Evolutionary conservation across 2,329 filamentous ascomycete species (phyloP), one percentile per base, ranked within the genome.

Genomic region (Xylariaceae sp.): DNA sequence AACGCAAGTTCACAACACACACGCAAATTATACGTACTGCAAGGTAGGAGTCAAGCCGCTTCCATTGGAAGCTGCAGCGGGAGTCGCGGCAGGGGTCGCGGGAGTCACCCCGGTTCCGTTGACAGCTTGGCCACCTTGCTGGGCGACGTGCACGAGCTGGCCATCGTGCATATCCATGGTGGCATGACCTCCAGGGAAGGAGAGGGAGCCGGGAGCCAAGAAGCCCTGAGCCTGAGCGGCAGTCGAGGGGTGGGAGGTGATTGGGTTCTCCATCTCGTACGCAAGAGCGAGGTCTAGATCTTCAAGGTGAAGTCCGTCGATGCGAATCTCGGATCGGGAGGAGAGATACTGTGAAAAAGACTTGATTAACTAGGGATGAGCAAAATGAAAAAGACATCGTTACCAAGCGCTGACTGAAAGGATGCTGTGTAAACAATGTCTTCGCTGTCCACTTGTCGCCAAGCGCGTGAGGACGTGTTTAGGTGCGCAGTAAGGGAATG

Each of bases 181-280:
- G 64, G 85, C 85, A 65, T 86, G 85, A 58, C 87, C 90, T 68
- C 89, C 88, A 48, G 93, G 92, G 73, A 95, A 97, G 56, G 92
- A 96, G 63, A 97, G 81, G 64, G 91, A 96, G 60, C 90, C 89
- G 51, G 92, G 89, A 55, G 90, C 91, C 66, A 92, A 96, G 75
- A 97, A 96, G 69, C 89, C 90, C 81, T 94, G 94, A 60, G 94
- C 94, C 82, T 97, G 92, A 62, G 87, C 84, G 66, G 93, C 92
- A 70, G 86, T 97, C 61, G 88, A 82, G 45, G 94, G 94, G 70
- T 97, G 94, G 63, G 93, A 66, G 36, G 65, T 64, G 22, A 67
- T 62, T 11, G 58, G 58, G 3, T 16, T 38, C 13, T 68, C 65
- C 65, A 68, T 68, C 28, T 56, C 64, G 60, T 48, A 43, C 46